Base-by-base conservation (phyloP, 768 basidiomycete species). In the Galerina sulciceps region DNA sequence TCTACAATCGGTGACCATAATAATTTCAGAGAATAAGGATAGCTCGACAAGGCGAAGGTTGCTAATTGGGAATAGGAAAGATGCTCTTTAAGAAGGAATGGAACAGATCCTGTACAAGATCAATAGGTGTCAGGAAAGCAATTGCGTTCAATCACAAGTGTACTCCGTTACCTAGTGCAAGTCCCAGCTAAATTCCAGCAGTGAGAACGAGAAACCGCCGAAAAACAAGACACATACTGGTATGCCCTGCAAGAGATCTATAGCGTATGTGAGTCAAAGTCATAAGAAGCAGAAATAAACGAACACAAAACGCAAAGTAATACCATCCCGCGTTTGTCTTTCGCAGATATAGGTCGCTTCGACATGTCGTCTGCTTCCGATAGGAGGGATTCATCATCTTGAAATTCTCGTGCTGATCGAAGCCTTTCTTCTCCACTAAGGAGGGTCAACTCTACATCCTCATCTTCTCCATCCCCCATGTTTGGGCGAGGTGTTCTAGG, bases 1-100 rank as follows among this genome's bases (percentile, higher is more conserved):
- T 99, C 97, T 54, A 99, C 94, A 60, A 99, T 90, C 51, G 97
- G 97, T 6, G 94, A 96, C 96, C 96, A 99, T 63, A 99, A 73
- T 60, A 99, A 75, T 76, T 99, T 99, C 67, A 99, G 85, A 18
- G 94, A 97, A 78, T 99, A 99, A 4, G 94, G 94, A 75, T 96
- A 96, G 67, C 88, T 90, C 47, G 93, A 89, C 23, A 99, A 80
- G 41, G 94, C 91, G 76, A 99, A 98, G 9, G 95, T 86, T 61
- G 90, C 96, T 57, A 99, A 84, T 76, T 99, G 94, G 36, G 95
- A 96, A 78, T 99, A 99, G 34, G 96, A 97, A 60, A 99, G 74
- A 75, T 96, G 91, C 68, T 97, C 89, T 75, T 92, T 91, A 53
- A 99, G 84, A 74, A 99, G 86, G 80, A 99, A 99, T 18, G 97